Conservation (phyloP, 305 asterid species). For the Solanum hybrid region DNA sequence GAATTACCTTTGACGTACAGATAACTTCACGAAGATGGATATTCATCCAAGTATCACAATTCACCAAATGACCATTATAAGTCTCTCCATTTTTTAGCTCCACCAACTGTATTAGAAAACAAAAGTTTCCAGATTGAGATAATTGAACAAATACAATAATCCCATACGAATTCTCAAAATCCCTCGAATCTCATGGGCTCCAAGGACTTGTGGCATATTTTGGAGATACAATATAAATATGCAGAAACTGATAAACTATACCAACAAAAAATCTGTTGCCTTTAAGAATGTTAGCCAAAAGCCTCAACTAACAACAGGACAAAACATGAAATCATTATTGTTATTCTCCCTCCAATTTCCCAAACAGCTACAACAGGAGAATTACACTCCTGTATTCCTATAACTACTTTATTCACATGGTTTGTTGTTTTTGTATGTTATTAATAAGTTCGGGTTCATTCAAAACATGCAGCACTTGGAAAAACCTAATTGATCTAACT, state of each 20-base stretch:
- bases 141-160: neutral
- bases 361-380: neutral
- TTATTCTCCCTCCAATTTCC: neutral
- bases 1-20: conserved; percentile 82
- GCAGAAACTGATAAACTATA: neutral
- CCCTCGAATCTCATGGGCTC: neutral
- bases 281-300: neutral
- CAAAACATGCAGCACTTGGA: neutral
- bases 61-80: conserved; percentile 90
- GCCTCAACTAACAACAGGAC: neutral
- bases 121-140: neutral
- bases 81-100: conserved; percentile 96
- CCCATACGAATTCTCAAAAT: neutral
- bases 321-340: neutral
- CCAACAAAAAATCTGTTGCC: neutral
- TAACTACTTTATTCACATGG: neutral
- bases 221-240: neutral
- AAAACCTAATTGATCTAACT: neutral
- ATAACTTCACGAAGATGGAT: conserved; percentile 98
- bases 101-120: conserved; percentile 47
- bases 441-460: neutral
- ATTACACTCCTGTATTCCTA: neutral
- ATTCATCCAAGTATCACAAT: conserved; percentile 98
- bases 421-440: neutral
- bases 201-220: neutral